Base-by-base conservation (phyloP, 345 rosid genomes). In the Syzygium aqueum region DNA sequence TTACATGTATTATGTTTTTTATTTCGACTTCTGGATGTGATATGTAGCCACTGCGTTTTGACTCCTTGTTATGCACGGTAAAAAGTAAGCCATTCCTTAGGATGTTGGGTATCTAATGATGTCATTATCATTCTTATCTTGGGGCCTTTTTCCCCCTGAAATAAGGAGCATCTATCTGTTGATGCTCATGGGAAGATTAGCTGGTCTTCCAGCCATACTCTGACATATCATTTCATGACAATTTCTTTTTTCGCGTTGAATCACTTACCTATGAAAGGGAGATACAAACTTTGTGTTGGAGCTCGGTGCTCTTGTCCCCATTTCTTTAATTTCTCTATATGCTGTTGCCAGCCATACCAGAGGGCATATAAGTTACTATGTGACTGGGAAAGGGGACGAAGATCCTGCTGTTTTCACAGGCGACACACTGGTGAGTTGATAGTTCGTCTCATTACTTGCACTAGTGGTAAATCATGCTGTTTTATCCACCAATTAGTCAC, bases 291-390 rank as follows among this genome's bases (percentile, higher is more conserved):
- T 33, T 73, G 13, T 33, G 80, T 37, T 37, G 82, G 49, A 37
- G 82, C 82, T 73, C 37, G 49, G 82, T 19, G 4, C 82, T 73
- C 19, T 49, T 25, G 84, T 59, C 14, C 28, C 57, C 43, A 28
- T 65, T 63, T 86, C 80, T 85, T 25, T 91, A 37, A 86, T 15
- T 43, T 51, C 33, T 86, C 46, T 17, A 33, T 92, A 37, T 87
- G 63, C 87, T 88, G 37, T 90, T 51, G 16, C 87, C 93, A 95
- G 98, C 91, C 98, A 95, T 89, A 96, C 99, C 49, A 96, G 94
- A 90, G 99, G 98, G 84, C 98, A 97, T 93, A 95, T 96, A 87
- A 95, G 98, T 88, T 95, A 95, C 89, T 96, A 93, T 89, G 91
- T 95, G 54, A 96, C 96, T 2, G 90, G 93, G 40, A 92, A 90